Base-by-base conservation (phyloP, 805 yeast genomes). In the Starmera caribaea region DNA sequence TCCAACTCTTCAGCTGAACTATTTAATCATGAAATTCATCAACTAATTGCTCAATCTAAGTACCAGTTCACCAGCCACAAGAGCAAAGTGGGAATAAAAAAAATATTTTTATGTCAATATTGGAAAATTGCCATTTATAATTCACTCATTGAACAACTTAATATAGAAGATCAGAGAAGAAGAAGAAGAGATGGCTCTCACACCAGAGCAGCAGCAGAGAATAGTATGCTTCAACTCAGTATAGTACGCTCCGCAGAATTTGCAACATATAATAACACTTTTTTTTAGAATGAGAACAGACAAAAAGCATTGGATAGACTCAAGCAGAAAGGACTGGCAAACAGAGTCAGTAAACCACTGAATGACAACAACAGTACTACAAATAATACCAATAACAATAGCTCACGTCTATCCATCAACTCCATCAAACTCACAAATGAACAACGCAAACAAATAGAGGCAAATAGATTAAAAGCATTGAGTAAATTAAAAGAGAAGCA, bases 231-330 rank as follows among this genome's bases (percentile, higher is more conserved):
- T 32, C n/a, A 34, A 33, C 16, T 16, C 8, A 21, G 17, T 16
- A 15, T 21, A 13, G 29, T 4, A 31, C n/a, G 34, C 16, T 26
- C 26, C 30, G 17, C 30, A 40, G 27, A 16, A 37, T 38, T 30
- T 39, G 26, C 14, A 15, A 13, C 28, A 15, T 7, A 27, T 34
- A 31, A 36, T 32, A 39, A 36, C 39, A 33, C 21, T 24, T 31
- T 3, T 13, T 29, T 21, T 13, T 31, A 77, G 84, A 84, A 76
- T 37, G 79, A 73, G 26, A 81, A 81, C 53, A 64, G 92, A 45
- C 66, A 69, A 34, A 67, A 67, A 39, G 87, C 88, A 0, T 49
- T 79, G 8, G 83, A 77, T 41, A 59, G 81, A 41, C 64, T 81
- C 30, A 65, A 71, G 45, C 65, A 66, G 36, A 63, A 71, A 46